These are phyloP conservation scores for Acorus gramineus DNA, from an alignment of 106 monocot genomes.

Conservation along the genomic window DNA sequence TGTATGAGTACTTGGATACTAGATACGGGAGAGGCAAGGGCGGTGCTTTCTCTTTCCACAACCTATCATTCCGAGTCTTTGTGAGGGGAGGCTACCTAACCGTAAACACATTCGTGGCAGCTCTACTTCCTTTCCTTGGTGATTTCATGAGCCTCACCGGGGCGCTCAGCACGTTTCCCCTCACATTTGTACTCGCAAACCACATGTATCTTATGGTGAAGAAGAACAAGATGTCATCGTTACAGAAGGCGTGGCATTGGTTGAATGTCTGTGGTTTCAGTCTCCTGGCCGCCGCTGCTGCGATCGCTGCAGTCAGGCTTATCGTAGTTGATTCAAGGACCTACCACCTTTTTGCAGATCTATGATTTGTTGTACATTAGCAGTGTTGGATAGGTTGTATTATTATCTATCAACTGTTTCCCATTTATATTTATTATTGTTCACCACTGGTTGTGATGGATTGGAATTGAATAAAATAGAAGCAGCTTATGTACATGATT, in stretches of 20 bases:
- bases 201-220: constrained; percentile 83
- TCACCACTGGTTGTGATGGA: too few relatives aligned
- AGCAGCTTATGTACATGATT: too few relatives aligned
- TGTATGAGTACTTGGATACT: constrained; percentile 92
- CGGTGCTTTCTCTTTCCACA: constrained; percentile 41
- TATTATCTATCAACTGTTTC: too few relatives aligned
- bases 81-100: constrained; percentile 80
- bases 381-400: too few relatives aligned
- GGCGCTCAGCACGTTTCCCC: constrained; percentile 78
- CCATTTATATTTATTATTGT: too few relatives aligned
- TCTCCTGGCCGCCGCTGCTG: constrained; percentile 40
- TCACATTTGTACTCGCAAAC: constrained; percentile 91
- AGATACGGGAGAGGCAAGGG: constrained; percentile 45
- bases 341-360: constrained; percentile 75
- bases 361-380: constrained; percentile 13
- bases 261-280: constrained; percentile 69
- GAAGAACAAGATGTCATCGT: constrained; percentile 33
- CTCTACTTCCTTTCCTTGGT: constrained; percentile 79
- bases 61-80: constrained; percentile 52
- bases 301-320: constrained; percentile 53
- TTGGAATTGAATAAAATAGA: too few relatives aligned
- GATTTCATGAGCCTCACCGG: constrained; percentile 98
- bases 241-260: constrained; percentile 74
- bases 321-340: constrained; percentile 60
- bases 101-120: constrained; percentile 71